Percentiles rank a stretch among this genome's conserved stretches.
These are phyloP conservation scores for Escallonia rubra DNA, from an alignment of 129 eudicot genomes.

Conservation along the genomic window DNA sequence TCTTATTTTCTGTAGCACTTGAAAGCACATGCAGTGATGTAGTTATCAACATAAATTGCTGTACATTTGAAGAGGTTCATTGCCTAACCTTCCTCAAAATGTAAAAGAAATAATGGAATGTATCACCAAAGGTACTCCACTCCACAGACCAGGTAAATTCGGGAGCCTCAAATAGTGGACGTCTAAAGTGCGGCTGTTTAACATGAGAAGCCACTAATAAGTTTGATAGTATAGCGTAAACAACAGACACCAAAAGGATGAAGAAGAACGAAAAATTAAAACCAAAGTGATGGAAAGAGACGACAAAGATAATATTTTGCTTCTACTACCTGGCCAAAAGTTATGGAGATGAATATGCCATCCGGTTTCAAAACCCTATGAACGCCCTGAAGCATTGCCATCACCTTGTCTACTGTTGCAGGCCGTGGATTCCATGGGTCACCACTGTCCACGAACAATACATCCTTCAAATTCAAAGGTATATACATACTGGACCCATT, in stretches of 20 bases:
- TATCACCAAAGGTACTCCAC: constrained; percentile 86
- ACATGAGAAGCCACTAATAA: background rate
- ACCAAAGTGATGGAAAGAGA: background rate
- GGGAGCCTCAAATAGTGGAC: constrained; percentile 62
- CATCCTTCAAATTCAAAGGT: constrained; percentile 76
- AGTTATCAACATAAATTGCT: too few relatives aligned
- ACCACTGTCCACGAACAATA: constrained; percentile 98
- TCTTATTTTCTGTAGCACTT: background rate
- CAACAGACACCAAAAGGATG: too few relatives aligned
- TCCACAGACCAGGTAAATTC: constrained; percentile 88
- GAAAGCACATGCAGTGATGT: background rate
- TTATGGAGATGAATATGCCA: constrained; percentile 85
- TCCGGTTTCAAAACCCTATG: constrained; percentile 80
- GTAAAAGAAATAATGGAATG: constrained; percentile 92
- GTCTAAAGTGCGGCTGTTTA: constrained; percentile 93
- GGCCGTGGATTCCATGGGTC: constrained; percentile 94
- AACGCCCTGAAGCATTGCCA: constrained; percentile 84
- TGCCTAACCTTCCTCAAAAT: constrained; percentile 68
- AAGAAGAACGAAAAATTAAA: background rate
- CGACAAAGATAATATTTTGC: background rate
- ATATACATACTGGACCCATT: constrained; percentile 25
- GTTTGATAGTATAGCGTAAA: background rate
- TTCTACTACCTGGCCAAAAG: constrained; percentile 85
- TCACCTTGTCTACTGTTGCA: constrained; percentile 54
- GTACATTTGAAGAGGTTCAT: background rate